Conservation (phyloP, 106 monocot species). For the Apostasia ramifera region DNA sequence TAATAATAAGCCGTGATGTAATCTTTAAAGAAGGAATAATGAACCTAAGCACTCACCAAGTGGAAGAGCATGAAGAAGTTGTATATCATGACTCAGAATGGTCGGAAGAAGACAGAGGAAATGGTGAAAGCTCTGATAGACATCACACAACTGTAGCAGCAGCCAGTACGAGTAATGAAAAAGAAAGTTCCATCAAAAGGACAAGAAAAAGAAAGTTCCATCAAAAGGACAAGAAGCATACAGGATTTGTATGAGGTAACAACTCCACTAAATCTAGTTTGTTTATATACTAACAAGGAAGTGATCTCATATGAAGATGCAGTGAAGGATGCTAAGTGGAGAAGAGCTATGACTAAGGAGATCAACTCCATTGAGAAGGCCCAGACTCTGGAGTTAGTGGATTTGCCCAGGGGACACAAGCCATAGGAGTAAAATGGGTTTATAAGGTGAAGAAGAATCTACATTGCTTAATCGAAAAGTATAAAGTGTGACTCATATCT, state of each 20-base stretch:
- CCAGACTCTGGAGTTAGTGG: not conserved
- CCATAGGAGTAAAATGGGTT: conserved; percentile 1
- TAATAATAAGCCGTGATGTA: too few species aligned
- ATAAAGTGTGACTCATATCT: too few species aligned
- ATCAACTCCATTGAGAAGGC: not conserved
- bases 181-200: not conserved
- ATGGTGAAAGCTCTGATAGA: too few species aligned
- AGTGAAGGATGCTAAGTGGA: not conserved
- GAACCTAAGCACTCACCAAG: too few species aligned
- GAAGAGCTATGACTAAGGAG: not conserved
- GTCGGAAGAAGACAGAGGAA: too few species aligned
- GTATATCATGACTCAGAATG: too few species aligned
- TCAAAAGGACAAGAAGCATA: not conserved
- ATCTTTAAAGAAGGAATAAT: too few species aligned
- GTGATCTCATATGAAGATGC: not conserved
- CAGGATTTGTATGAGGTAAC: not conserved
- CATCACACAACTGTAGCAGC: too few species aligned
- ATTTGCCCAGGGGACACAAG: not conserved
- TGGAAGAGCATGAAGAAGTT: too few species aligned
- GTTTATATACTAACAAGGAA: not conserved
- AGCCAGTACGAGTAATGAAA: too few species aligned
- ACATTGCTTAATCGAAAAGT: not conserved
- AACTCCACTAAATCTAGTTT: not conserved
- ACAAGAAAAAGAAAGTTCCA: not conserved
- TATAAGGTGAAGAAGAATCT: not conserved